phyloP scores from a whole-genome alignment of 441 rosid species.

The Daphne laureola region DNA sequence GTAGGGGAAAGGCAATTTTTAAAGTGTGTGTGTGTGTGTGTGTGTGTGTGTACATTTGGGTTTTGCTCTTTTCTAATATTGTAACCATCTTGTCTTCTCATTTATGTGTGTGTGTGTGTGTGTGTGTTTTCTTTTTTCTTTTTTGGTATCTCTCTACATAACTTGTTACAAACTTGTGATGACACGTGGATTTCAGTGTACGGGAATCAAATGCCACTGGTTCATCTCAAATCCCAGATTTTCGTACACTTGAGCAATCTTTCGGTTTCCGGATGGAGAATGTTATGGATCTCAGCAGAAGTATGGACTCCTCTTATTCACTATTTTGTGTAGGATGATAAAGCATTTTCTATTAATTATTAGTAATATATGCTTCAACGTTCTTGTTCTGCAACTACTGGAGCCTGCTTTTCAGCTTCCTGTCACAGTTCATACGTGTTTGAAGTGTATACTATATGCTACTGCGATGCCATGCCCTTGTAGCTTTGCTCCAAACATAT shows the following conservation, averaged over 20 bases:
- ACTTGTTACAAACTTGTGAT: conserved; percentile 9
- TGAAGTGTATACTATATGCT: not conserved
- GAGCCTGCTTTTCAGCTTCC: not conserved
- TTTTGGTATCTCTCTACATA: conserved; percentile 6
- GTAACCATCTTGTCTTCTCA: too few relatives aligned
- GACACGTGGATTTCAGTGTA: conserved; percentile 32
- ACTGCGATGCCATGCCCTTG: not conserved
- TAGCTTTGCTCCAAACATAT: too few relatives aligned
- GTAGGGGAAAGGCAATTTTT: too few relatives aligned
- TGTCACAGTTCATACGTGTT: not conserved
- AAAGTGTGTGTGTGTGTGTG: too few relatives aligned
- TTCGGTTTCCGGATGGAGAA: conserved; percentile 46
- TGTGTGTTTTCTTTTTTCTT: not conserved
- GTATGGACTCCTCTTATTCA: conserved; percentile 23
- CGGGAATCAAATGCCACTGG: conserved; percentile 32
- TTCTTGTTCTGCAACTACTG: not conserved
- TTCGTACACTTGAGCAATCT: conserved; percentile 42
- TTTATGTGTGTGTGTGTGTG: too few relatives aligned
- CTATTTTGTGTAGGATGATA: too few relatives aligned
- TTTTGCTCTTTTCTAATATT: too few relatives aligned
- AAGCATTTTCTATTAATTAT: not conserved
- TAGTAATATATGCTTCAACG: not conserved
- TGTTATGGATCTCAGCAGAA: conserved; percentile 44
- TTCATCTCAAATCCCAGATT: conserved; percentile 35
- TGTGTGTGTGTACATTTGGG: too few relatives aligned